Percentiles rank a stretch among this genome's conserved stretches.
These are phyloP conservation scores for Ceratobasidium sp. DNA, from an alignment of 1,284 basidiomycete genomes.

Conservation along the genomic window DNA sequence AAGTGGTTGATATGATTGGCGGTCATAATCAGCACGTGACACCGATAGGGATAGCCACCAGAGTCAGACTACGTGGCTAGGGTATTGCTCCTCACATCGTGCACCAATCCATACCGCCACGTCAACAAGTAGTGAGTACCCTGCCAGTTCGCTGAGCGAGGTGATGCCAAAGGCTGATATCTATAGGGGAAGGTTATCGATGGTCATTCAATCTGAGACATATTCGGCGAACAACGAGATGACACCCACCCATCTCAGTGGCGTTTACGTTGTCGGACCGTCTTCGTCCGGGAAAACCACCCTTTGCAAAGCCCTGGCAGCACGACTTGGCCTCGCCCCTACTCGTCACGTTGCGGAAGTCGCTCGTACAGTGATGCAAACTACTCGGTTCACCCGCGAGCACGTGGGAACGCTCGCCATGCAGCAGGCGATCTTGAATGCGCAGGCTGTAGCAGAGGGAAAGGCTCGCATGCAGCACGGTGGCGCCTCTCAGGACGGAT, in stretches of 20 bases:
- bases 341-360: constrained; percentile 63
- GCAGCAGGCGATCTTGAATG: constrained; percentile 71
- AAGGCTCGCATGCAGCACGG: constrained; percentile 48
- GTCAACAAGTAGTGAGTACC: neutral
- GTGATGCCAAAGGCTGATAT: neutral
- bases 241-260: constrained; percentile 10
- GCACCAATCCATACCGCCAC: constrained; percentile 9
- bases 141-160: neutral
- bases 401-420: constrained; percentile 67
- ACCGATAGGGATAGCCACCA: constrained; percentile 4
- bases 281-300: constrained; percentile 77
- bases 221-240: neutral
- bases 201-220: neutral
- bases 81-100: neutral
- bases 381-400: constrained; percentile 65
- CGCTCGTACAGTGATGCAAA: constrained; percentile 69
- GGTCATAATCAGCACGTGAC: constrained; percentile 1
- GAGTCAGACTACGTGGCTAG: constrained; percentile 25
- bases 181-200: neutral
- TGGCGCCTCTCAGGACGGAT: constrained; percentile 4
- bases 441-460: constrained; percentile 65
- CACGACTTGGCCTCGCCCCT: constrained; percentile 10
- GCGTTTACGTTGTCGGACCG: constrained; percentile 66
- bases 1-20: neutral
- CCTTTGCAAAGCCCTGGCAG: constrained; percentile 65